These are phyloP conservation scores for Pseudognaphalium luteoalbum DNA, from an alignment of 129 eudicot species.

Conservation along the genomic window DNA sequence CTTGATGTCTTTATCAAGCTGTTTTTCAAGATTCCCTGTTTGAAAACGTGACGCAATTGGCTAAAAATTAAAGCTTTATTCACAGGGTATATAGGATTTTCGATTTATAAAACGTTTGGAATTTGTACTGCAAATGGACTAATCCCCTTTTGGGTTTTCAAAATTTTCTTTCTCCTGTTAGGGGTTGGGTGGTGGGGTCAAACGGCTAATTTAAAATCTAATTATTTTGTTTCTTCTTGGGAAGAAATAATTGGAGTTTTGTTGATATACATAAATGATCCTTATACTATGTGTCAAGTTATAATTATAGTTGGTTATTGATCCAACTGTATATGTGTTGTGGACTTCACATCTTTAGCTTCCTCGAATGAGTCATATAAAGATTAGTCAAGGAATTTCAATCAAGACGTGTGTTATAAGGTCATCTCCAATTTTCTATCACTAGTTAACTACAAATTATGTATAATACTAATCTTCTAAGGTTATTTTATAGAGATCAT, in stretches of 20 bases:
- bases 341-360: too few relatives aligned
- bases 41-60: constrained; percentile 18
- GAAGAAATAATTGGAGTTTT: not conserved
- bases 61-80: constrained; percentile 5
- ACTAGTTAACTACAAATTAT: too few relatives aligned
- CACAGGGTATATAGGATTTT: not conserved
- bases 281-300: not conserved
- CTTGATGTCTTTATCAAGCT: not conserved
- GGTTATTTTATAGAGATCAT: too few relatives aligned
- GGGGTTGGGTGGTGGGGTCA: constrained; percentile 13
- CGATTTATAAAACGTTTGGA: constrained; percentile 1
- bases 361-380: too few relatives aligned
- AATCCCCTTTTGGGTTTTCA: constrained; percentile 3
- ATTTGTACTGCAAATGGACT: not conserved
- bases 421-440: too few relatives aligned
- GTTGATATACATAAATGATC: not conserved
- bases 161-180: not conserved
- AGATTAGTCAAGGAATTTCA: too few relatives aligned
- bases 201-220: not conserved
- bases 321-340: not conserved
- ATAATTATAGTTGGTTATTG: not conserved
- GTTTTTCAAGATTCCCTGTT: constrained; percentile 19
- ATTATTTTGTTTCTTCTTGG: constrained; percentile 1
- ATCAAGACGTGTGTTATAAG: too few relatives aligned
- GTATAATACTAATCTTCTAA: too few relatives aligned